These are phyloP conservation scores for Claviceps fusiformis DNA, from an alignment of 2,329 filamentous ascomycete species.

Conservation along the genomic window DNA sequence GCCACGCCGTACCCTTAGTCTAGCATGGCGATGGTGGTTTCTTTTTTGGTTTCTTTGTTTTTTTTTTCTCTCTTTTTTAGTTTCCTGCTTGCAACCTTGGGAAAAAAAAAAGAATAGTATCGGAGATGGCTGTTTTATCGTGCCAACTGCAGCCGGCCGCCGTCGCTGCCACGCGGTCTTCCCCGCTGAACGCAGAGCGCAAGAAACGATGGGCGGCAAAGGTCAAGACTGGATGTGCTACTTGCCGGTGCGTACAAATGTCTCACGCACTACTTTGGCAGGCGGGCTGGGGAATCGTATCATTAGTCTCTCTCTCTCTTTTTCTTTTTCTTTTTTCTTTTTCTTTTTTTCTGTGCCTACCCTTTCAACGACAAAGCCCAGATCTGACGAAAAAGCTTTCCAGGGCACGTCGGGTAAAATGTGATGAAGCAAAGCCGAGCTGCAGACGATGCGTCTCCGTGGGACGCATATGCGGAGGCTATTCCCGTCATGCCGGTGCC, in stretches of 20 bases:
- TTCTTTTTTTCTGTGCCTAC: too few species aligned
- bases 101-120: background rate
- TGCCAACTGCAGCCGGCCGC: background rate
- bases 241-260: slow-evolving; percentile 3
- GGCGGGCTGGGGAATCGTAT: background rate
- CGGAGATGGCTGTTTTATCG: background rate
- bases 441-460: slow-evolving; percentile 1
- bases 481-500: background rate
- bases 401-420: slow-evolving; percentile 4
- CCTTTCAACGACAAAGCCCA: background rate
- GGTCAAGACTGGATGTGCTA: slow-evolving; percentile 5
- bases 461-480: slow-evolving; percentile 1
- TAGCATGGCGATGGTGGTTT: background rate
- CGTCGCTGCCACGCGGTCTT: background rate
- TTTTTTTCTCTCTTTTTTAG: too few species aligned
- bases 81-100: background rate
- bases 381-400: background rate
- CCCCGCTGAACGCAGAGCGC: background rate
- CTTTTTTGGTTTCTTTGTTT: too few species aligned
- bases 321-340: too few species aligned
- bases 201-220: slow-evolving; percentile 4
- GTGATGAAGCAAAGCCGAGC: slow-evolving; percentile 1
- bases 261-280: background rate
- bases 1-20: background rate
- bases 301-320: too few species aligned